Evolutionary conservation across 768 basidiomycete genomes (phyloP).

Genomic region (Pulveroboletus sp.): DNA sequence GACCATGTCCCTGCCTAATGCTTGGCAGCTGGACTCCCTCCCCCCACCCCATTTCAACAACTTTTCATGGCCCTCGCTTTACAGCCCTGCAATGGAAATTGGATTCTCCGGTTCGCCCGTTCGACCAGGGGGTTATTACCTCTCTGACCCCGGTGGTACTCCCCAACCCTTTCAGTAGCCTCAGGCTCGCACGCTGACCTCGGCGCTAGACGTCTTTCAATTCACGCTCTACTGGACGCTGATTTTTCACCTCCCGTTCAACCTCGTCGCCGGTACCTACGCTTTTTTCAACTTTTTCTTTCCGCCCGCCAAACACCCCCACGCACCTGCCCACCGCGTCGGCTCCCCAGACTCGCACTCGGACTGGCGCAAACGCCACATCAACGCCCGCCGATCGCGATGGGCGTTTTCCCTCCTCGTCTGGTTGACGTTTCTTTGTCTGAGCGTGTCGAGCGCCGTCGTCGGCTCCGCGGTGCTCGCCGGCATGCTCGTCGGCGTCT

Average conservation of each 20-base stretch:
- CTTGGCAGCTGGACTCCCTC: too few species aligned
- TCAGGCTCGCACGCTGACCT: too few species aligned
- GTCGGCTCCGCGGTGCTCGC: slow-evolving; percentile 38
- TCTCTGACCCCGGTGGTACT: slow-evolving; percentile 33
- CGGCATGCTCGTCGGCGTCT: slow-evolving; percentile 38
- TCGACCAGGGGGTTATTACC: slow-evolving; percentile 34
- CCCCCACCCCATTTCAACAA: slow-evolving; percentile 15
- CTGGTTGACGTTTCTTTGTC: slow-evolving; percentile 32
- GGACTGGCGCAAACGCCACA: slow-evolving; percentile 16
- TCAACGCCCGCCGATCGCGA: slow-evolving; percentile 38
- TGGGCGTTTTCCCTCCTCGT: slow-evolving; percentile 39
- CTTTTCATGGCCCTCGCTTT: slow-evolving; percentile 36
- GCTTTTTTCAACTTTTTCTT: slow-evolving; percentile 41
- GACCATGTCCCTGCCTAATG: background rate
- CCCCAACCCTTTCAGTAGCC: background rate
- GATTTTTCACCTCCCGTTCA: slow-evolving; percentile 43
- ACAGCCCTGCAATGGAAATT: slow-evolving; percentile 35
- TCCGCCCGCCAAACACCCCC: slow-evolving; percentile 26
- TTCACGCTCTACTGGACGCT: slow-evolving; percentile 49
- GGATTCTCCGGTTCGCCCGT: slow-evolving; percentile 24
- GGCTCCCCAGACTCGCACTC: background rate
- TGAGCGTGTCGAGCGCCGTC: slow-evolving; percentile 37
- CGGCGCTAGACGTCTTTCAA: slow-evolving; percentile 36
- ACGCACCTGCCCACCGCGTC: slow-evolving; percentile 1
- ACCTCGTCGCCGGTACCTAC: slow-evolving; percentile 37